Conservation (phyloP, 179 eudicot species). For the Beta macrorhiza region DNA sequence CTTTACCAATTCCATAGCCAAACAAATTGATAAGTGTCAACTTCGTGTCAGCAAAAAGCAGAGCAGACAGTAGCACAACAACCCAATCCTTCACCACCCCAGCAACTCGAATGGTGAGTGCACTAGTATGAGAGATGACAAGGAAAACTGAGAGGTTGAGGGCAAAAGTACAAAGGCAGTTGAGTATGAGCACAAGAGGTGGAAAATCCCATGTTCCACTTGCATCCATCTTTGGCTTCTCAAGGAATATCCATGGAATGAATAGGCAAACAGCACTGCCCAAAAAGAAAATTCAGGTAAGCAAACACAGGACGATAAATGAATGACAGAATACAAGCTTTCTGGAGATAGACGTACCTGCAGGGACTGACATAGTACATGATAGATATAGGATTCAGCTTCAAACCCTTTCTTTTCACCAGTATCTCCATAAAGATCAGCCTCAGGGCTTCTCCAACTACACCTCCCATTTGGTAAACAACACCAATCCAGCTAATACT, state of each 20-base stretch:
- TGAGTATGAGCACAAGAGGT: constrained; percentile 64
- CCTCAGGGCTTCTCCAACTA: constrained; percentile 92
- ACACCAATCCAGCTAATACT: constrained; percentile 84
- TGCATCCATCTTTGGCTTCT: constrained; percentile 91
- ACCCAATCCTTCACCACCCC: constrained; percentile 99
- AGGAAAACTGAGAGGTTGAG: constrained; percentile 97
- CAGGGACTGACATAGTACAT: constrained; percentile 99
- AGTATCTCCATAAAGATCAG: constrained; percentile 96
- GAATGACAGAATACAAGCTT: neutral
- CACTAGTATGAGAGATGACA: constrained; percentile 94
- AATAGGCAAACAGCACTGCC: constrained; percentile 90
- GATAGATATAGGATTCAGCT: constrained; percentile 83
- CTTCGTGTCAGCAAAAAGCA: constrained; percentile 90
- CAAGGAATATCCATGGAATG: constrained; percentile 94
- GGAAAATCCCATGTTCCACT: constrained; percentile 74
- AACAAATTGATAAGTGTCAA: constrained; percentile 76
- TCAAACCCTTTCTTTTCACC: constrained; percentile 82
- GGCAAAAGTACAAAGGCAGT: constrained; percentile 92
- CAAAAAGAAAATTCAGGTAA: constrained; percentile 1
- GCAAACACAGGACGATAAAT: neutral
- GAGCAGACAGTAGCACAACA: constrained; percentile 87
- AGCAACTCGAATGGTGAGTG: constrained; percentile 95
- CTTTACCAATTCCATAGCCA: constrained; percentile 92
- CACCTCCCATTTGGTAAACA: constrained; percentile 99
- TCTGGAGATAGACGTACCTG: constrained; percentile 49